These are phyloP conservation scores for Arthrobotrys conoides DNA, from an alignment of 2,329 filamentous ascomycete species.

Conservation along the genomic window DNA sequence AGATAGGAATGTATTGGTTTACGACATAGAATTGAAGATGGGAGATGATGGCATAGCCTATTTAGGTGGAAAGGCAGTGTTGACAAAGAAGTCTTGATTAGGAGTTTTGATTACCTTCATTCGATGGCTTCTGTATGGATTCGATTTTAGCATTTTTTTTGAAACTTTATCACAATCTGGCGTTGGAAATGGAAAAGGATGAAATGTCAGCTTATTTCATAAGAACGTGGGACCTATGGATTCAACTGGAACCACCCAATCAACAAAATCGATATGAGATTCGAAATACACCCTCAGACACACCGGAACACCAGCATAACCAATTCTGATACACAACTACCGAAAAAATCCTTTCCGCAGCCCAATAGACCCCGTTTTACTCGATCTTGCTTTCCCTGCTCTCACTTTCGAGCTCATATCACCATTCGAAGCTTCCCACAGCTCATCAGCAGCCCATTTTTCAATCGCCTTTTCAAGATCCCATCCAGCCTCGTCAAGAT, in stretches of 20 bases:
- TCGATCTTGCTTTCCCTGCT: not conserved
- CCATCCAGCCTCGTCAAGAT: constrained; percentile 61
- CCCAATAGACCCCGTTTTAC: constrained; percentile 8
- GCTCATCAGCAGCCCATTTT: constrained; percentile 61
- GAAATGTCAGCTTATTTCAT: constrained; percentile 9
- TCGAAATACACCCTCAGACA: constrained; percentile 1
- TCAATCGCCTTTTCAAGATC: constrained; percentile 61
- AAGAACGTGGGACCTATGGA: not conserved
- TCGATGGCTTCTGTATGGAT: not conserved
- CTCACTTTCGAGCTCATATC: constrained; percentile 36
- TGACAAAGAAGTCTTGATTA: constrained; percentile 58
- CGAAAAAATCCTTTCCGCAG: constrained; percentile 51
- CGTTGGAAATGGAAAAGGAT: constrained; percentile 6
- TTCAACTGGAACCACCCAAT: constrained; percentile 6
- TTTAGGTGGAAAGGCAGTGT: constrained; percentile 54
- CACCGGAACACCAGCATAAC: not conserved
- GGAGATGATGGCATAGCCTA: constrained; percentile 51
- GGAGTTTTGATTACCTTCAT: constrained; percentile 33
- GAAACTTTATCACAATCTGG: constrained; percentile 11
- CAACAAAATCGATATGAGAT: constrained; percentile 1
- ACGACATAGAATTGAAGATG: constrained; percentile 50
- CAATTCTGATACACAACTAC: not conserved
- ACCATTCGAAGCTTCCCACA: constrained; percentile 57
- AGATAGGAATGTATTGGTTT: constrained; percentile 56
- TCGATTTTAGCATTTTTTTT: constrained; percentile 16